phyloP scores from a whole-genome alignment of 768 basidiomycete species.

The Phaffia tasmanica region DNA sequence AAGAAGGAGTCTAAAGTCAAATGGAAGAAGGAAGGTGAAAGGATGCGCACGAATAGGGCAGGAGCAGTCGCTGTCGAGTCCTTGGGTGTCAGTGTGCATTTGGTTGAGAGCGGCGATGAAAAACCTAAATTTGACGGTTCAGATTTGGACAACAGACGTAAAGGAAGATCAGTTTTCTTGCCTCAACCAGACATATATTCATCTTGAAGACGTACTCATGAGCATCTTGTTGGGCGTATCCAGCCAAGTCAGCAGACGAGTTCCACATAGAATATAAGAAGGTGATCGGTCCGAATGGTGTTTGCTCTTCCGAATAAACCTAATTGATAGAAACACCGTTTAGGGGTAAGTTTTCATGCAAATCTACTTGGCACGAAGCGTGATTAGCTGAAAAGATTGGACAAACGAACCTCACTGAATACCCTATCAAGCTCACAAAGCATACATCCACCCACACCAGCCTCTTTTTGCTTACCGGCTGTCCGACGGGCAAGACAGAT shows the following conservation, averaged over 20 bases:
- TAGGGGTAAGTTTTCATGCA: not conserved
- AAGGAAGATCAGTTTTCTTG: not conserved
- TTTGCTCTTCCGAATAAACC: slow-evolving; percentile 45
- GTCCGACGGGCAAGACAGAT: slow-evolving; percentile 27
- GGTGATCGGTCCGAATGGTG: slow-evolving; percentile 66
- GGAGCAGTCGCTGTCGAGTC: slow-evolving; percentile 43
- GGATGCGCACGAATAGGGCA: slow-evolving; percentile 58
- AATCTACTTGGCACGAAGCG: not conserved
- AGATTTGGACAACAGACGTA: not conserved
- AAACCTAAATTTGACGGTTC: slow-evolving; percentile 26
- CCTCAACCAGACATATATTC: not conserved
- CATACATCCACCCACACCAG: slow-evolving; percentile 46
- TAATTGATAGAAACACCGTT: slow-evolving; percentile 25
- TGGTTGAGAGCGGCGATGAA: slow-evolving; percentile 57
- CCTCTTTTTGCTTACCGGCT: slow-evolving; percentile 40
- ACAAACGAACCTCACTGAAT: slow-evolving; percentile 35
- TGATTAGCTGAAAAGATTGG: slow-evolving; percentile 45
- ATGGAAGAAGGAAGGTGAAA: too few relatives aligned
- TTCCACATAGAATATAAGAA: slow-evolving; percentile 78
- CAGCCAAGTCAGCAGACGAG: slow-evolving; percentile 57
- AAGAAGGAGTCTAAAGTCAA: too few relatives aligned
- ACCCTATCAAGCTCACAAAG: slow-evolving; percentile 85
- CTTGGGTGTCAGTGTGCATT: slow-evolving; percentile 70
- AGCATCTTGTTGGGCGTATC: slow-evolving; percentile 89
- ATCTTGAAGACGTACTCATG: slow-evolving; percentile 66